phyloP scores from a whole-genome alignment of 768 basidiomycete genomes.

The Termitomyces heimii region DNA sequence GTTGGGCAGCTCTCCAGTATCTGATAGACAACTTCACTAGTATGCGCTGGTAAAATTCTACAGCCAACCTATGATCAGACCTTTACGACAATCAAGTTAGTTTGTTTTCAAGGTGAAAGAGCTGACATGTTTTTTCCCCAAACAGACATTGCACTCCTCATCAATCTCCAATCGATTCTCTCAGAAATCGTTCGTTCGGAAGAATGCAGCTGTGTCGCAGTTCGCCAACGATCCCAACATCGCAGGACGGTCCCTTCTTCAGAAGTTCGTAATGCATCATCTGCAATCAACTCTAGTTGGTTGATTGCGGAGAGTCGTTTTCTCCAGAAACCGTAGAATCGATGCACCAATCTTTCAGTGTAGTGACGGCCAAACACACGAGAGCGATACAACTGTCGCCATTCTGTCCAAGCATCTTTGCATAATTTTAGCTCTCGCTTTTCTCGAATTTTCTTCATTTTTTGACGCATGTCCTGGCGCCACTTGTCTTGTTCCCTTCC shows the following conservation, averaged over 20 bases:
- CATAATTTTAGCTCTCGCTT: constrained; percentile 47
- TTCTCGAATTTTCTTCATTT: constrained; percentile 58
- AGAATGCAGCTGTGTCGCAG: constrained; percentile 33
- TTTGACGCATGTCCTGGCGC: constrained; percentile 65
- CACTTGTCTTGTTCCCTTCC: constrained; percentile 53
- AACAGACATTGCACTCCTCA: constrained; percentile 36
- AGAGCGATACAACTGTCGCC: constrained; percentile 55
- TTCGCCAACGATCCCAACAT: constrained; percentile 58
- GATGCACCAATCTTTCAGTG: constrained; percentile 32
- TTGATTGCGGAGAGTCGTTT: constrained; percentile 32
- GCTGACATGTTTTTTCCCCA: constrained; percentile 38
- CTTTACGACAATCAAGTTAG: constrained; percentile 24
- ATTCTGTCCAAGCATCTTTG: constrained; percentile 58
- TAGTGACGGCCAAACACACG: constrained; percentile 49
- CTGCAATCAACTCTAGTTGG: constrained; percentile 42
- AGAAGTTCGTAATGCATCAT: constrained; percentile 34
- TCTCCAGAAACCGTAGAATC: constrained; percentile 52
- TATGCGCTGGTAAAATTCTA: constrained; percentile 31
- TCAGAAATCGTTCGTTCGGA: constrained; percentile 39
- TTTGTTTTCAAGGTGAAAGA: background rate
- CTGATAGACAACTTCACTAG: constrained; percentile 40
- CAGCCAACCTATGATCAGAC: constrained; percentile 35
- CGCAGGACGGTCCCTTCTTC: constrained; percentile 31
- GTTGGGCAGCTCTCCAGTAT: constrained; percentile 50
- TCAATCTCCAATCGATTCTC: constrained; percentile 41